Conservation (phyloP, 495 filamentous ascomycete species). For the Bathelium albidoporum region DNA sequence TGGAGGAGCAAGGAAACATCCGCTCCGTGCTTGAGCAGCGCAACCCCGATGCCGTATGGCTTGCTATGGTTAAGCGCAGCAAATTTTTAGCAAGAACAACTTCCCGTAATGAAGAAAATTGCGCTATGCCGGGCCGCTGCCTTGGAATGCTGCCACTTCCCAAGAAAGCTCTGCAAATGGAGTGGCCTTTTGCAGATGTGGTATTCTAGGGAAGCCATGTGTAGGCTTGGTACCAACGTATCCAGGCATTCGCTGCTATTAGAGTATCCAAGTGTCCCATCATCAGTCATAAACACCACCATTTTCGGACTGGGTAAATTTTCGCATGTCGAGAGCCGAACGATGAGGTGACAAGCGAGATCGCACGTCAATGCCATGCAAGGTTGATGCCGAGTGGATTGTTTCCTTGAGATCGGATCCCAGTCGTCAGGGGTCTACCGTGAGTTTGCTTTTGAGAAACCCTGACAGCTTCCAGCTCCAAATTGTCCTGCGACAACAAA, state of each 20-base stretch:
- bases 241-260: too few species aligned
- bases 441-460: neutral
- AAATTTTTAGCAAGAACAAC: neutral
- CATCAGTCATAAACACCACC: too few species aligned
- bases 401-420: neutral
- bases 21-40: constrained; percentile 43
- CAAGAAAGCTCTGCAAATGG: neutral
- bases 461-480: neutral
- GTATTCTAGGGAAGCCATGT: neutral
- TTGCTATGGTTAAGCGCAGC: constrained; percentile 21
- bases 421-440: neutral
- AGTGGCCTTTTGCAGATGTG: neutral
- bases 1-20: constrained; percentile 41
- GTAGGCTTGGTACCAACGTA: too few species aligned
- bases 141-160: neutral
- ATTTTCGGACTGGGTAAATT: too few species aligned
- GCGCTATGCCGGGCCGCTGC: neutral
- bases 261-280: too few species aligned
- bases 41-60: constrained; percentile 67
- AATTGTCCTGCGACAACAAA: neutral
- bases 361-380: neutral
- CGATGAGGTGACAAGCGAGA: neutral
- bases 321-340: too few species aligned
- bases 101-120: neutral
- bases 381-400: neutral